Conservation (phyloP, 208 protist genomes). For the Wallacemonas sp. region DNA sequence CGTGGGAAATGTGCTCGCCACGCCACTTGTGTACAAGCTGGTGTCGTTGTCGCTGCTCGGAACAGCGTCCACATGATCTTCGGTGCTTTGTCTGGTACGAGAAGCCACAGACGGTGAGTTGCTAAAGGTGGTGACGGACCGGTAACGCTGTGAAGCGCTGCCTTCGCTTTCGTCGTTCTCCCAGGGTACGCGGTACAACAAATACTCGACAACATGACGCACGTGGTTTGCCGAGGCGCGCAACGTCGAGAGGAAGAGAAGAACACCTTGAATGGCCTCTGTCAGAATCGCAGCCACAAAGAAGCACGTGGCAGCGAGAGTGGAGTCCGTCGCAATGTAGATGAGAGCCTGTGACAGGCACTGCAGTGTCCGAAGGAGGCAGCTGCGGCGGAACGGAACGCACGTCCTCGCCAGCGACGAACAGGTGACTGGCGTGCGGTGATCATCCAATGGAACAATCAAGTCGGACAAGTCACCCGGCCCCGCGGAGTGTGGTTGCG, state of each 20-base stretch:
- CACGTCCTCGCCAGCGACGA: not conserved
- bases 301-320: not conserved
- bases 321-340: not conserved
- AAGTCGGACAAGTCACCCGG: not conserved
- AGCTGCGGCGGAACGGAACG: not conserved
- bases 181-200: not conserved
- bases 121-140: no score
- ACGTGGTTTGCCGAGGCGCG: not conserved
- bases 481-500: not conserved
- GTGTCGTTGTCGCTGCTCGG: no score
- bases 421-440: not conserved
- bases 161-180: not conserved
- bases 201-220: not conserved
- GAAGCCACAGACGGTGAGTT: no score
- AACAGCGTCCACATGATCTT: no score
- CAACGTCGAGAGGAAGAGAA: not conserved
- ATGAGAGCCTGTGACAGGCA: constrained; percentile 1
- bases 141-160: no score
- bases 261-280: not conserved
- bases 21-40: no score
- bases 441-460: no score
- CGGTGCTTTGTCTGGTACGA: no score
- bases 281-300: not conserved
- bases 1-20: no score
- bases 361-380: not conserved